Base-by-base conservation (phyloP, 139 green algal species). In the Chloropicon primus region DNA sequence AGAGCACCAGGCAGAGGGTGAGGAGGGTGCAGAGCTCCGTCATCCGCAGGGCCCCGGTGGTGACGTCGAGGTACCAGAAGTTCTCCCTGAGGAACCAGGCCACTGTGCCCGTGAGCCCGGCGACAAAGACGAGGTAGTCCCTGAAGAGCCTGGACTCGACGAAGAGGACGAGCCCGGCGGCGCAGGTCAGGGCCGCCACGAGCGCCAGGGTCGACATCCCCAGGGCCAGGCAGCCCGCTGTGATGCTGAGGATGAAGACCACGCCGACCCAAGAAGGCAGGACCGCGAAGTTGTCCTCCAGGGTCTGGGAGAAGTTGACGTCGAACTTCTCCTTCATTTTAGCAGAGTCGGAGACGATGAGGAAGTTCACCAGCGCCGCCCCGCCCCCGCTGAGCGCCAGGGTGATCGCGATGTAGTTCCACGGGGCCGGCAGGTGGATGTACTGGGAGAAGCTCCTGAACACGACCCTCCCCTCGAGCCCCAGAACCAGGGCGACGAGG, bases 401-500 rank as follows among this genome's bases (percentile, higher is more conserved):
- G 0, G 93, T 94, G 41, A 98, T 87, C 0, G 88, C 81, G 0
- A 97, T 25, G 84, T 94, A 97, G 85, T 87, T 94, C 88, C 89
- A 96, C 25, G 94, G 93, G 22, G 90, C 80, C 0, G 84, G 86
- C 25, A 98, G 82, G 76, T 86, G 80, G 82, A 99, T 94, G 88
- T 97, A 98, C 82, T 94, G 88, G 0, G 85, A 86, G 79, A 97
- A 97, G 0, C 88, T 88, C 76, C 87, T 80, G 82, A 98, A 96
- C 2, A 98, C 73, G 1, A 98, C 89, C 3, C 92, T 88, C 2
- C 89, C 88, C 86, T 98, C 93, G 22, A 97, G 81, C 1, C 87
- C 94, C 21, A 62, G 41, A 5, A 62, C 41, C 10, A 62, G 41
- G 41, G 41, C 41, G 41, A 62, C 17, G 5, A 21, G 81, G 2